Base-by-base conservation (phyloP, 345 rosid genomes). In the Aegle marmelos region DNA sequence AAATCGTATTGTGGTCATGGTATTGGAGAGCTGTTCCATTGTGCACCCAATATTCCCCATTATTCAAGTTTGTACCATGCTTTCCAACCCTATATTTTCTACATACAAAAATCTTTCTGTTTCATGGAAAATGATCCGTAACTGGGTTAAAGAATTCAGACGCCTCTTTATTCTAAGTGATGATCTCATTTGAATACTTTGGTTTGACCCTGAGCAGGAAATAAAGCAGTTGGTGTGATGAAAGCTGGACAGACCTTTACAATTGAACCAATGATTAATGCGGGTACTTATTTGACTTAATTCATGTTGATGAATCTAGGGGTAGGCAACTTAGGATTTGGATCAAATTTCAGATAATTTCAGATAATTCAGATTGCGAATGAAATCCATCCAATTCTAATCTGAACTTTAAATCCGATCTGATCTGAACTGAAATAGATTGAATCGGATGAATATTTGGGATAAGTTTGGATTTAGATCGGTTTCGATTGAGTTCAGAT, bases 31-130 rank as follows among this genome's bases (percentile, higher is more conserved):
- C 95, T 93, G 75, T 96, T 94, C 77, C 99, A 96, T 82, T 96
- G 98, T 68, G 98, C 99, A 5, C 99, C 99, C 65, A 92, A 93
- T 83, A 91, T 96, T 89, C 99, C 98, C 31, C 98, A 96, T 83
- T 96, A 96, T 74, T 92, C 87, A 77, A 91, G 99, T 92, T 88
- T 31, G 31, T 30, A 68, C 66, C 63, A 30, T 39, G 31, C 74
- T 73, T 79, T 65, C 30, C 41, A 39, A 24, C 59, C 16, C 5
- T 4, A 19, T 78, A 13, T 66, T 50, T 71, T 68, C 34, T 9
- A 61, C 48, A 28, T 45, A 0, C 9, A 27, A 14, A 59, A 64
- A 28, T 69, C 9, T 54, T 50, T 13, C 4, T 71, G 59, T 57
- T 54, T 63, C 68, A 4, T 50, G 63, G 57, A 59, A 34, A 58